Evolutionary conservation across 2,329 filamentous ascomycete genomes (phyloP), one percentile per base, ranked within the genome.

Genomic region (Plenodomus tracheiphilus): DNA sequence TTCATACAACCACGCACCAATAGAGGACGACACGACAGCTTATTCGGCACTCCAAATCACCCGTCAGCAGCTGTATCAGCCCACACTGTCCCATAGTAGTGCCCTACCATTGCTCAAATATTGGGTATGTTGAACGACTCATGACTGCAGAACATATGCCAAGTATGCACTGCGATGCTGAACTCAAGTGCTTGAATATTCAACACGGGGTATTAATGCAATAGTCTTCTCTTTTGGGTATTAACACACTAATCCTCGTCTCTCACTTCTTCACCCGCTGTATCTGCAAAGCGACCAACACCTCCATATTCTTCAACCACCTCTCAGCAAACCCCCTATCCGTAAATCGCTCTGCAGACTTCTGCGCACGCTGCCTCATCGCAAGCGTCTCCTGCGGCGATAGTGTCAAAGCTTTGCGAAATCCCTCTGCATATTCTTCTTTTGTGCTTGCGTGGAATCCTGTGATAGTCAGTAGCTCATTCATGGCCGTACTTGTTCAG

Each of bases 371-470:
- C 25, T 80, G 72, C 18, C 94, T 82, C 78, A 96, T 89, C 0
- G 83, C 85, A 15, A 92, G 73, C 17, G 86, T 88, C 52, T 96
- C 84, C 13, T 74, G 62, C 0, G 74, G 72, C 10, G 85, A 77
- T 3, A 94, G 76, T 0, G 81, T 81, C 6, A 97, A 75, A 0
- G 91, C 93, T 66, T 88, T 84, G 54, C 86, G 85, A 66, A 91
- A 99, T 0, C 83, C 89, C 10, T 83, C 78, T 0, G 93, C 91
- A 68, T 95, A 99, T 50, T 96, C 87, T 2, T 83, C 78, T 7
- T 83, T 78, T 0, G 87, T 93, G 1, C 85, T 87, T 0, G 92
- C 93, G 62, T 93, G 91, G 76, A 93, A 97, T 4, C 94, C 93
- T 83, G 11, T 13, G 7, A 6, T 51, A 25, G 49, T 58, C 35